These are phyloP conservation scores for Lasiodiplodia gonubiensis DNA, from an alignment of 2,329 filamentous ascomycete species.

Conservation along the genomic window DNA sequence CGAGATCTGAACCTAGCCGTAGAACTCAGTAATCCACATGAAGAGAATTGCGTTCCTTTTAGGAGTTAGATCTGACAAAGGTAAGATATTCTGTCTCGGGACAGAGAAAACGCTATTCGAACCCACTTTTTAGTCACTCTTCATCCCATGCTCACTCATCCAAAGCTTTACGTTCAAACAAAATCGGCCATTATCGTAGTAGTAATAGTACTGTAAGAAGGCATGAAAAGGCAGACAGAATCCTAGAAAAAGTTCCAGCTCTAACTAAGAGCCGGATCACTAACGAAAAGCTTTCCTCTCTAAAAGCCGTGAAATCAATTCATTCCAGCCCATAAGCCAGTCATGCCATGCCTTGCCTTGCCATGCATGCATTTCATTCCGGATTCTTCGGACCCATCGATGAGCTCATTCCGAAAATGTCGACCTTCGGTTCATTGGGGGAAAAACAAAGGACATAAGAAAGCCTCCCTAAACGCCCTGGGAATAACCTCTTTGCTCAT, in stretches of 20 bases:
- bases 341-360: background rate
- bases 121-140: background rate
- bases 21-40: background rate
- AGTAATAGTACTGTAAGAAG: background rate
- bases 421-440: background rate
- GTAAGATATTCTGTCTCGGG: background rate
- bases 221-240: background rate
- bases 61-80: background rate
- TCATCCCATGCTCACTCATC: background rate
- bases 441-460: background rate
- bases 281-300: background rate
- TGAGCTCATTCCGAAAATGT: background rate
- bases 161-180: background rate
- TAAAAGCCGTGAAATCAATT: background rate
- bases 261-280: background rate
- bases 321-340: background rate
- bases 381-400: background rate
- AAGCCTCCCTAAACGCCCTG: background rate
- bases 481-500: background rate
- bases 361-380: constrained; percentile 8
- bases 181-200: background rate
- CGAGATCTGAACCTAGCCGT: no score
- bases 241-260: background rate
- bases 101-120: background rate
- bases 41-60: background rate